Base-by-base conservation (phyloP, 371 early-diverging fungal species). In the Mucor racemosus region DNA sequence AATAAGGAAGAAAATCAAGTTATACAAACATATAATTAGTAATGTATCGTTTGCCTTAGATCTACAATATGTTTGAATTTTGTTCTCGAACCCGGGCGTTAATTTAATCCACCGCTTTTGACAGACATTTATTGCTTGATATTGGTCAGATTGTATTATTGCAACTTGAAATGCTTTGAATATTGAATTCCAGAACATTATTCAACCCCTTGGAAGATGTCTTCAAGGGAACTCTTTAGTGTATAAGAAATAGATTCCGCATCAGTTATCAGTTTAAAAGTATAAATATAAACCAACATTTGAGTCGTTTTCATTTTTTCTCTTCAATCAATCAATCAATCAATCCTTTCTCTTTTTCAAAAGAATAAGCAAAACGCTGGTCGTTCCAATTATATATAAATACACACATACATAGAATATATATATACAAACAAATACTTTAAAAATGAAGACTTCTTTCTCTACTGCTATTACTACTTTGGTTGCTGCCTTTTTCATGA, bases 381-480 rank as follows among this genome's bases (percentile, higher is more conserved):
- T 8, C 46, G 46, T 46, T 46, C 46, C 46, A 19, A 46, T 46
- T 46, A 46, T 46, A 46, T 5, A 46, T 19, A 46, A n/a, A 46
- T 46, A 46, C 17, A 46, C 21, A 46, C 17, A 46, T 46, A 3
- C 19, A 46, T 46, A 46, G 19, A 46, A 46, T 17, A 46, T 46
- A 10, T 46, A 10, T 46, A 46, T 17, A 46, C 8, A 46, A 17
- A 46, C 19, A 19, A 46, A 46, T 46, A 46, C 46, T 17, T 46
- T 19, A 46, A 46, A 46, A 46, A 26, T 46, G 46, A 46, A 46
- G 46, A 46, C 46, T 17, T 46, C 46, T 46, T 46, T 46, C 46
- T 46, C 46, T 46, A 17, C 19, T 46, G 19, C 46, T 19, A 4
- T 46, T 46, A 46, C 21, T 31, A 4, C 39, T 7, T 15, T 64